Evolutionary conservation across 192 early-diverging fungal species (phyloP), one percentile per base, ranked within the genome.

Genomic region (Allomyces macrogynus): DNA sequence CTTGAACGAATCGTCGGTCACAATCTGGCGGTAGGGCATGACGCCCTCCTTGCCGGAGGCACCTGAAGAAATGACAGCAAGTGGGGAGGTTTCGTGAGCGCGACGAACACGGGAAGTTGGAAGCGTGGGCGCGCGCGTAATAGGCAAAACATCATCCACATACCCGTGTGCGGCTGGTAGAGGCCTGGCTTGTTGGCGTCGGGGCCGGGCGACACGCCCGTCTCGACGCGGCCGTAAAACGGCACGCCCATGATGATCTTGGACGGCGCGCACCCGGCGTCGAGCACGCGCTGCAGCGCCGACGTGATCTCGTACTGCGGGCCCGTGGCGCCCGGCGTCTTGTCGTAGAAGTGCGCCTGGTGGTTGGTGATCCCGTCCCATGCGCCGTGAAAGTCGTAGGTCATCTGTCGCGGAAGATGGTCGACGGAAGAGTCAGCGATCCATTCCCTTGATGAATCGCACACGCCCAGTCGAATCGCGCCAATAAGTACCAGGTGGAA

Each of bases 321-420:
- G 32, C 32, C 32, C 32, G 32, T 8, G 5, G 32, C 32, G 32
- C 7, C 32, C 7, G 32, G 67, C 43, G 61, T 66, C 40, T 66
- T 40, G 62, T 72, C 71, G 71, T 72, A 66, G 24, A 72, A 63
- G 40, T 60, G 60, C 23, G 71, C 71, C 61, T 72, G 71, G 65
- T 72, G 71, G 68, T 70, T 72, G 8, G 70, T 72, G 62, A 24
- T 60, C 16, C 60, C 25, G 14, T 72, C 68, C 71, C 71, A 72
- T 9, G 40, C 63, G 20, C 71, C 71, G 61, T 72, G 67, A 23
- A 72, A 57, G 67, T 72, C 71, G 65, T 72, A 72, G n/a, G 71
- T 61, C 71, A 72, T 72, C 61, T 24, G n/a, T 22, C 7, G n/a
- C 10, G 5, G n/a, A 61, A 9, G 5, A 23, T 8, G 24, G 61